These are phyloP conservation scores for Penicillium manginii DNA, from an alignment of 495 filamentous ascomycete species.

Conservation along the genomic window DNA sequence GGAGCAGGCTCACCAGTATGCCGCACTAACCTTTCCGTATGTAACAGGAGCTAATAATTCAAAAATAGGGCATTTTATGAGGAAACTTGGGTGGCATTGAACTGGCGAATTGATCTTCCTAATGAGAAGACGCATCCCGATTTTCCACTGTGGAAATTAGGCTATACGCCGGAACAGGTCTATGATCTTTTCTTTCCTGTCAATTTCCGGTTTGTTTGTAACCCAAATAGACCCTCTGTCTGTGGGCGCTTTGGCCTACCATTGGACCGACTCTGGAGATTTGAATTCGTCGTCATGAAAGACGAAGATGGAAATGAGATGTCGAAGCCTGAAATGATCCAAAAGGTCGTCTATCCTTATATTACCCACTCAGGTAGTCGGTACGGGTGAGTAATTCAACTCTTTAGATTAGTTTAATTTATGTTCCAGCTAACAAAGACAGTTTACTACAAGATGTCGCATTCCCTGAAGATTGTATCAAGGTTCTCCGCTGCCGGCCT, in stretches of 20 bases:
- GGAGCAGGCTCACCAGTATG: constrained; percentile 41
- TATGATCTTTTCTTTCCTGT: constrained; percentile 55
- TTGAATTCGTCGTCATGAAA: constrained; percentile 46
- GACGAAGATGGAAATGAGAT: constrained; percentile 36
- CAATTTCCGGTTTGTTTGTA: constrained; percentile 51
- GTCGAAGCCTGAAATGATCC: constrained; percentile 30
- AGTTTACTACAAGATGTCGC: constrained; percentile 33
- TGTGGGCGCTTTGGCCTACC: constrained; percentile 51
- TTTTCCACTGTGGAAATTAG: constrained; percentile 51
- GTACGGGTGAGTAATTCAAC: constrained; percentile 29
- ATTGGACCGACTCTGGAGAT: constrained; percentile 48
- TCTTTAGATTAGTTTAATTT: background rate
- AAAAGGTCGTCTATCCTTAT: constrained; percentile 37
- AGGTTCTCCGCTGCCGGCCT: constrained; percentile 49
- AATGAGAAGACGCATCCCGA: constrained; percentile 51
- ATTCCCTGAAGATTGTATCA: constrained; percentile 53
- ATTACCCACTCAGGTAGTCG: constrained; percentile 34
- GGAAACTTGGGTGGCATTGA: constrained; percentile 56
- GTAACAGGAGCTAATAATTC: background rate
- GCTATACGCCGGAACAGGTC: constrained; percentile 49
- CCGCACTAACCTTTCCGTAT: background rate
- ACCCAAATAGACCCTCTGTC: constrained; percentile 45
- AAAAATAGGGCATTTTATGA: constrained; percentile 42
- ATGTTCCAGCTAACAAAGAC: background rate
- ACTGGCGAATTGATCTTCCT: constrained; percentile 50